Base-by-base conservation (phyloP, 1,284 basidiomycete genomes). In the Marasmius sp. region DNA sequence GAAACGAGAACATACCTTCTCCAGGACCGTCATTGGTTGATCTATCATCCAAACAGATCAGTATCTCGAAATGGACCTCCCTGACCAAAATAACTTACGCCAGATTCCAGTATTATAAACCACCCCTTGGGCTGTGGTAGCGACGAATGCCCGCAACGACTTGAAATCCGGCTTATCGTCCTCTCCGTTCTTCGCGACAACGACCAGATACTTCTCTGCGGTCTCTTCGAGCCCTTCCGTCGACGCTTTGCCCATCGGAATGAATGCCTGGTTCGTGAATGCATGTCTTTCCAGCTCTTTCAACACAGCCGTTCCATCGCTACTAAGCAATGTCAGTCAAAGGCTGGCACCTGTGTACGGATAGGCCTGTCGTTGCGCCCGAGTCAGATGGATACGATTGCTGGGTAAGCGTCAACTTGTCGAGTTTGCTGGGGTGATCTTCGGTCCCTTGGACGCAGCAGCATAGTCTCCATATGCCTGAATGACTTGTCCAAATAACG, bases 211-310 rank as follows among this genome's bases (percentile, higher is more conserved):
- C 38, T 78, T 76, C 43, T 76, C 75, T 1, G 84, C 85, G 8
- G 84, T 77, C 43, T 84, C 79, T 2, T 67, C 69, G 43, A 88
- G 72, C 4, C 80, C 80, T 66, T 87, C 81, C 22, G 75, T 79
- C 14, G 68, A 64, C 20, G 77, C 79, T 20, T 77, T 77, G 1
- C 92, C 91, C 87, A 97, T 91, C 0, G 95, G 95, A 61, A 97
- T 84, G 74, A 97, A 97, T 4, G 91, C 87, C 72, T 95, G 93
- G 66, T 89, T 94, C 4, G 92, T 95, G 70, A 80, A 86, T 14
- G 85, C 80, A 68, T 95, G 93, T 33, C 93, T 79, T 71, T 95
- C 93, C 49, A 95, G 74, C 20, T 87, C 77, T 64, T 78, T 81
- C 60, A 94, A 74, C 51, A 74, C 75, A 65, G 87, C 80, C 14